These are phyloP conservation scores for Macrolepiota dolichaula DNA, from an alignment of 768 basidiomycete species.

Conservation along the genomic window DNA sequence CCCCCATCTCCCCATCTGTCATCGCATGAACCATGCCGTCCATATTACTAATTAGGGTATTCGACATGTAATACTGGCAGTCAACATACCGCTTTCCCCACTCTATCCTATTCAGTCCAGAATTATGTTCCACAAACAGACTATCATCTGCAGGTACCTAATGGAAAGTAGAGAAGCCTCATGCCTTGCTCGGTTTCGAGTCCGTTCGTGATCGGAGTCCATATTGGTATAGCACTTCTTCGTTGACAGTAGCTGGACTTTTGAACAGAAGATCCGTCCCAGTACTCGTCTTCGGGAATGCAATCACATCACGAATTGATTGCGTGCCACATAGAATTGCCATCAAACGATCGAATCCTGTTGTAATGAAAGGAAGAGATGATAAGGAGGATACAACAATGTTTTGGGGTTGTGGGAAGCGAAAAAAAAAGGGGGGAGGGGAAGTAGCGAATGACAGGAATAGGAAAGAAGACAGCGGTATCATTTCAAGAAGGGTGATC, in stretches of 20 bases:
- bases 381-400: neutral
- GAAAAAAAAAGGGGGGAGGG: slow-evolving; percentile 4
- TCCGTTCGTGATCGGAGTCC: slow-evolving; percentile 41
- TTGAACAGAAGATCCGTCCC: slow-evolving; percentile 88
- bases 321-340: slow-evolving; percentile 82
- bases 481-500: slow-evolving; percentile 8
- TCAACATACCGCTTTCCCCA: neutral
- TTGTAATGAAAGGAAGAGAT: slow-evolving; percentile 12
- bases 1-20: neutral
- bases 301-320: slow-evolving; percentile 94
- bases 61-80: neutral
- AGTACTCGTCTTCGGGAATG: slow-evolving; percentile 87
- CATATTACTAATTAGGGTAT: neutral
- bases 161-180: neutral
- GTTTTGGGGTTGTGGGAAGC: slow-evolving; percentile 11
- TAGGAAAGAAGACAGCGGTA: neutral
- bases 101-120: neutral
- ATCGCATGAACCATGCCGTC: neutral
- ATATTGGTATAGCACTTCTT: slow-evolving; percentile 59
- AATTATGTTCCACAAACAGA: neutral
- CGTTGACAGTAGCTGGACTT: slow-evolving; percentile 66
- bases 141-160: neutral
- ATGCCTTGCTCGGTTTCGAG: slow-evolving; percentile 1
- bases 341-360: slow-evolving; percentile 93
- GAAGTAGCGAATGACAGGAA: neutral